Base-by-base conservation (phyloP, 2,329 filamentous ascomycete species). In the Fusarium sp. region DNA sequence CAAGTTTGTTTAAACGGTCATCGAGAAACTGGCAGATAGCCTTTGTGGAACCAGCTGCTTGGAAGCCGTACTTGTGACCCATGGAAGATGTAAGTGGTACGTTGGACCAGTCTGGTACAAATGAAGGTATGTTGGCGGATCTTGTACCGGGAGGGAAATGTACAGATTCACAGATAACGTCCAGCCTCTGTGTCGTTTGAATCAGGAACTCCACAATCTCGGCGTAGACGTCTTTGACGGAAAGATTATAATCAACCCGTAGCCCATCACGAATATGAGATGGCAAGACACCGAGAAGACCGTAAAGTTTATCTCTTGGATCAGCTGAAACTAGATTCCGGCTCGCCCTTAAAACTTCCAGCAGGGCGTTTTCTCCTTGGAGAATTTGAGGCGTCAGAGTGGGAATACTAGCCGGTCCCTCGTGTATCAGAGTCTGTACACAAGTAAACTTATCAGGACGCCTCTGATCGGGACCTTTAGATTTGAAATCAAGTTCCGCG, bases 101-200 rank as follows among this genome's bases (percentile, higher is more conserved):
- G 20, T 68, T 60, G 1, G 65, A 68, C 65, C 65, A 68, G 41
- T 68, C 65, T 1, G 65, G 65, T 12, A 68, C 59, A 13, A 68
- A 68, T 0, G 65, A 60, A 1, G 65, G 65, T 2, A 68, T 9
- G 6, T 60, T 65, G 3, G 37, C 18, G 3, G 64, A 54, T n/a
- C 58, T 64, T 2, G 37, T 53, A 1, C 61, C 50, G 3, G 51
- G 28, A 2, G 65, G 65, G 4, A 65, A 68, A 8, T 68, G 59
- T 2, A 69, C 37, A 1, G 65, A 47, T 16, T 68, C 65, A 9
- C 65, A 61, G 10, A 68, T 69, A 3, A 68, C 38, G 4, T 68
- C 65, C 0, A 68, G 18, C 1, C 23, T 59, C 18, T 65, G 47
- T 0, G 65, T 68, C 0, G 49, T 68, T 9, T 68, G 62, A 6